Conservation (phyloP, 2,329 filamentous ascomycete species). For the Periconia sp. region DNA sequence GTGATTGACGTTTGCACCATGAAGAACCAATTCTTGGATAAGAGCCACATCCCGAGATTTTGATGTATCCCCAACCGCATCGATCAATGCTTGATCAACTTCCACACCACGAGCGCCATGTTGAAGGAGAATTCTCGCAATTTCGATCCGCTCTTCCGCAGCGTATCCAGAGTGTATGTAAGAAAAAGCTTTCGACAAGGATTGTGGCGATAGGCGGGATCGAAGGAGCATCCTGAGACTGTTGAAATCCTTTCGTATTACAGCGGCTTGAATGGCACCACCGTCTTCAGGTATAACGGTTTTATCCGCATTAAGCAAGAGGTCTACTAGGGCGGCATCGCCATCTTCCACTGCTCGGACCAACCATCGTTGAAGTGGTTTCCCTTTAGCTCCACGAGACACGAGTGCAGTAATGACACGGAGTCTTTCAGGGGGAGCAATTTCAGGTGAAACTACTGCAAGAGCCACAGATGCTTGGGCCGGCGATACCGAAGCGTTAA, state of each 20-base stretch:
- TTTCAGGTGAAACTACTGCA: conserved; percentile 19
- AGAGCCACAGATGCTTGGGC: conserved; percentile 33
- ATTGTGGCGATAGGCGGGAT: conserved; percentile 20
- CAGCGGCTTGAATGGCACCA: conserved; percentile 23
- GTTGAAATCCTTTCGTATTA: conserved; percentile 24
- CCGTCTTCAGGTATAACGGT: conserved; percentile 21
- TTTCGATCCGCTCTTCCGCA: conserved; percentile 23
- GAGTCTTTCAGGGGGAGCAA: conserved; percentile 24
- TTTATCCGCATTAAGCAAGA: conserved; percentile 31
- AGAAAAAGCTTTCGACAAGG: conserved; percentile 25
- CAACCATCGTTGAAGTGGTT: conserved; percentile 29
- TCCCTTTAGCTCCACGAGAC: conserved; percentile 30
- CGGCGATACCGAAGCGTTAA: conserved; percentile 24
- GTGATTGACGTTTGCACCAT: conserved; percentile 27
- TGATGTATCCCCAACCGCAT: conserved; percentile 30
- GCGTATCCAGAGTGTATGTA: conserved; percentile 20
- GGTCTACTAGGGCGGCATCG: conserved; percentile 27
- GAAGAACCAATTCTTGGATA: conserved; percentile 27
- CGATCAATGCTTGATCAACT: conserved; percentile 32
- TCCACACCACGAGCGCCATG: conserved; percentile 28
- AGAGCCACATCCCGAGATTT: conserved; percentile 23
- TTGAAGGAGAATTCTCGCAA: conserved; percentile 23
- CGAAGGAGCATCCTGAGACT: conserved; percentile 24
- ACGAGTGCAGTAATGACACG: conserved; percentile 27
- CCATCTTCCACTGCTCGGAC: conserved; percentile 31